Evolutionary conservation across 208 protist species (phyloP).

Genomic region (Balamuthia mandrillaris): DNA sequence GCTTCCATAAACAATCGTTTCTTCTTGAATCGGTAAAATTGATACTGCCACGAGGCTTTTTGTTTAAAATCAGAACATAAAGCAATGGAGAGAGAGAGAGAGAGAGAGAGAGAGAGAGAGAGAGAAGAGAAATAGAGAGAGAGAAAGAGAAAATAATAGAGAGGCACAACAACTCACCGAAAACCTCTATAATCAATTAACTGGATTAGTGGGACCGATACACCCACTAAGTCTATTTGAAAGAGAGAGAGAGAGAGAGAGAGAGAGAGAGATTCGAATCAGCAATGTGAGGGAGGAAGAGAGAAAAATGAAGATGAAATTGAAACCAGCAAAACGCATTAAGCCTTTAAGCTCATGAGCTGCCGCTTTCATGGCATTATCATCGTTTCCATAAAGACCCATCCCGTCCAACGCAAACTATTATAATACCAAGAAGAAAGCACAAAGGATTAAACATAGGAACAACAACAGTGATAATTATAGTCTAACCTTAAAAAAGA

Average conservation of each 20-base stretch:
- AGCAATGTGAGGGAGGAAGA: background rate
- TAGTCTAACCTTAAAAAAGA: background rate
- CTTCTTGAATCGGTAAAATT: background rate
- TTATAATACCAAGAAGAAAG: too few species aligned
- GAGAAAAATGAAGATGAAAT: too few species aligned
- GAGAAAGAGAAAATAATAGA: too few species aligned
- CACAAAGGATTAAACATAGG: too few species aligned
- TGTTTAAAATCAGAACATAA: background rate
- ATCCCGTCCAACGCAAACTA: conserved; percentile 3
- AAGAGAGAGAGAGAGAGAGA: too few species aligned
- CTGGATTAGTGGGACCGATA: background rate
- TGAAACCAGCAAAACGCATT: background rate
- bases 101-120: too few species aligned
- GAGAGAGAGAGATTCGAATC: too few species aligned
- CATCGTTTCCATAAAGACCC: background rate
- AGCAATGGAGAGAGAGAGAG: background rate
- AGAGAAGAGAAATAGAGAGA: too few species aligned
- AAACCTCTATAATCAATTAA: conserved; percentile 4
- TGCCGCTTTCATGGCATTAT: conserved; percentile 21
- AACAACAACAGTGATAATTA: too few species aligned
- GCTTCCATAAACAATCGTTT: background rate
- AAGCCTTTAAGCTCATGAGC: conserved; percentile 12
- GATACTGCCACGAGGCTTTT: background rate
- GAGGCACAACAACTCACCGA: too few species aligned
- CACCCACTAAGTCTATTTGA: background rate